phyloP scores from a whole-genome alignment of 108 stramenopile species.

The Seminavis robusta region DNA sequence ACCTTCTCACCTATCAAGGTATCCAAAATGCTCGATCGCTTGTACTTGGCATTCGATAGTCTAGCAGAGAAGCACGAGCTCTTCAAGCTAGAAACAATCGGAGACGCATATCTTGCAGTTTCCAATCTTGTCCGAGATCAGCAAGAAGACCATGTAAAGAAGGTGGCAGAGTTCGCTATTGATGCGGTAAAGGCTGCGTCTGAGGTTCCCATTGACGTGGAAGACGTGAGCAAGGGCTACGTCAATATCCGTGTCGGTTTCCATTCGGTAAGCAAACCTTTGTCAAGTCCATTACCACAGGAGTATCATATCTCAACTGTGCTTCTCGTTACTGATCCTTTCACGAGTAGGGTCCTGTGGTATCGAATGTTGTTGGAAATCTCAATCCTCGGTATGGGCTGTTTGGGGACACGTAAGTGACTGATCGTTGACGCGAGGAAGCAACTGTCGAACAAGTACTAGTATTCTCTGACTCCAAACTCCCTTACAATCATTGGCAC shows the following conservation, averaged over 20 bases:
- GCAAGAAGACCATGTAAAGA: conserved; percentile 46
- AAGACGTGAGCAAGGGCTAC: conserved; percentile 28
- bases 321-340: too few relatives aligned
- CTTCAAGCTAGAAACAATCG: conserved; percentile 45
- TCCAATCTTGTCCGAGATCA: conserved; percentile 22
- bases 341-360: conserved; percentile 48
- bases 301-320: too few relatives aligned
- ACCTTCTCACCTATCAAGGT: conserved; percentile 18
- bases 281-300: too few relatives aligned
- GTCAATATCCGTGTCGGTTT: too few relatives aligned
- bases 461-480: too few relatives aligned
- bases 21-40: conserved; percentile 27
- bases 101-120: too few relatives aligned
- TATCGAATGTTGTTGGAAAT: conserved; percentile 42
- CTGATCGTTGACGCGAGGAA: conserved; percentile 3
- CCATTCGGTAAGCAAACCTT: conserved; percentile 58
- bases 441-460: too few relatives aligned
- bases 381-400: conserved; percentile 42
- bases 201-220: conserved; percentile 25
- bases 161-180: conserved; percentile 43
- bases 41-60: conserved; percentile 27
- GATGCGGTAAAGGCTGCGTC: conserved; percentile 39
- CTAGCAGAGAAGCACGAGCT: conserved; percentile 23
- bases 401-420: conserved; percentile 53
- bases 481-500: too few relatives aligned